These are phyloP conservation scores for Lepidium campestre DNA, from an alignment of 441 rosid genomes.

Conservation along the genomic window DNA sequence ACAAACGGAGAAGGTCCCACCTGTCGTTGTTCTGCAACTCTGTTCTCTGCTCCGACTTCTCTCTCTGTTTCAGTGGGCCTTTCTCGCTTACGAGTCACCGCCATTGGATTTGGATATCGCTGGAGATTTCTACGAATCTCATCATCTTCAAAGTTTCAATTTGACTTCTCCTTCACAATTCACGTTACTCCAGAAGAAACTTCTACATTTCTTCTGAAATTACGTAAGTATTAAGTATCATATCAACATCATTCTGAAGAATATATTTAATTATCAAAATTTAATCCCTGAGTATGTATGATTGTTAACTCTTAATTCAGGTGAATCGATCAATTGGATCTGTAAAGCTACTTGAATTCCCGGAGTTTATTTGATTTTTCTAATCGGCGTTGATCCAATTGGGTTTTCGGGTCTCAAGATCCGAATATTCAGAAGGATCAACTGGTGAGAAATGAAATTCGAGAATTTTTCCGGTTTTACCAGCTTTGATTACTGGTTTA, in stretches of 20 bases:
- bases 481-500: conserved; percentile 43
- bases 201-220: background rate
- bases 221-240: conserved; percentile 9
- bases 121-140: background rate
- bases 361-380: background rate
- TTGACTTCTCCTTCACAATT: conserved; percentile 23
- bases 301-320: background rate
- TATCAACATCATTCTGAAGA: background rate
- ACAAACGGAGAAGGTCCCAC: conserved; percentile 2
- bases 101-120: background rate
- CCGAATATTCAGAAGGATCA: conserved; percentile 19
- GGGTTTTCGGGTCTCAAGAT: conserved; percentile 14
- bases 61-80: conserved; percentile 3
- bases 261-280: background rate
- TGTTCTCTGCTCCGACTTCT: conserved; percentile 11
- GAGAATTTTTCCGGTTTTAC: conserved; percentile 13
- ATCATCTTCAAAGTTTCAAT: conserved; percentile 1
- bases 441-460: conserved; percentile 31
- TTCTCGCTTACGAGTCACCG: conserved; percentile 1
- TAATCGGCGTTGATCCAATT: conserved; percentile 7
- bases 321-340: background rate
- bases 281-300: background rate
- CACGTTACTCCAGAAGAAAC: background rate
- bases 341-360: background rate
- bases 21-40: conserved; percentile 7